Percentiles rank a stretch among this genome's conserved stretches.
phyloP scores from a whole-genome alignment of 164 flowering plant genomes.

The Chloranthus sessilifolius region DNA sequence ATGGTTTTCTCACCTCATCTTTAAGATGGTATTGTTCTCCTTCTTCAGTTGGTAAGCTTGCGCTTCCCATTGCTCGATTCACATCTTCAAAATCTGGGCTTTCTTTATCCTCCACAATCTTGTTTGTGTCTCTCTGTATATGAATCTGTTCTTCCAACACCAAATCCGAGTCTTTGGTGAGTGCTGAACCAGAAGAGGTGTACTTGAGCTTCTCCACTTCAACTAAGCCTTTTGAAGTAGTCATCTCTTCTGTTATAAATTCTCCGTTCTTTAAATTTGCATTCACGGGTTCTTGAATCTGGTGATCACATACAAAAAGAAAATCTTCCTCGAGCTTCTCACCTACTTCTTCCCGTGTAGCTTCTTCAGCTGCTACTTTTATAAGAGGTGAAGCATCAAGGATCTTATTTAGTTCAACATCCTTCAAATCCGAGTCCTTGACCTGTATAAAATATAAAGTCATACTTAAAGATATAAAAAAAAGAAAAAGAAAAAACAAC shows the following conservation, averaged over 20 bases:
- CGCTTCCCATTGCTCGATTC: constrained; percentile 12
- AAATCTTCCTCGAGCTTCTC: constrained; percentile 9
- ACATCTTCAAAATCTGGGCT: no score
- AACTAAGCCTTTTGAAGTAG: constrained; percentile 3
- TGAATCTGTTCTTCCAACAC: no score
- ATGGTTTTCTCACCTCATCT: constrained; percentile 16
- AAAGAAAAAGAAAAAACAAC: no score
- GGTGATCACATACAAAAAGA: no score
- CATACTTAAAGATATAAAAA: no score
- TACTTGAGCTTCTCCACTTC: constrained; percentile 17
- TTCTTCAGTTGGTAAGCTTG: not conserved
- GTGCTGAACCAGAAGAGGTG: not conserved
- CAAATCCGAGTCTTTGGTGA: not conserved
- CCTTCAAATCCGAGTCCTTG: constrained; percentile 7
- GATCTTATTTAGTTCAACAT: not conserved
- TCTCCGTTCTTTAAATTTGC: constrained; percentile 2
- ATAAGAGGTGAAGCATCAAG: not conserved
- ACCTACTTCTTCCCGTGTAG: constrained; percentile 5
- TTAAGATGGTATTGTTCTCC: constrained; percentile 6
- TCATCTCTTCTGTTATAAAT: constrained; percentile 10
- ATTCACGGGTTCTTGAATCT: constrained; percentile 6
- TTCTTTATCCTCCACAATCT: no score
- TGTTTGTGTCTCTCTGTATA: constrained; percentile 7
- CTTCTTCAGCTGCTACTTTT: constrained; percentile 16
- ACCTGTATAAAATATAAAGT: no score